Evolutionary conservation across 2,329 filamentous ascomycete genomes (phyloP), one percentile per base, ranked within the genome.

Genomic region (Trichoderma sp.): DNA sequence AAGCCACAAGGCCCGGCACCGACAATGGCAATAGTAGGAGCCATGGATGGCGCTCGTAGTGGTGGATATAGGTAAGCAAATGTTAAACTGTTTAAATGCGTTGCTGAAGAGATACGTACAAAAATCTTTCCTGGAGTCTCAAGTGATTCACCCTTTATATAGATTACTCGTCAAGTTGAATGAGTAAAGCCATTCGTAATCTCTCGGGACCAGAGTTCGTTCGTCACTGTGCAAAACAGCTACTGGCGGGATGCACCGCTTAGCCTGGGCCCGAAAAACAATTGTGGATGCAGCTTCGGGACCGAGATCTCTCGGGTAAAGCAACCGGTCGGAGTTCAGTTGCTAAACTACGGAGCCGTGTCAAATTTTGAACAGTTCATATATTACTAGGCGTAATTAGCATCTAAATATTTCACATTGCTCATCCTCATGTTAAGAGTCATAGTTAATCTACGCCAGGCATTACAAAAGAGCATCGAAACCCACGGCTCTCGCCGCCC

Each of bases 1-100:
- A 77, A 55, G 2, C 76, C 76, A 30, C 72, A 80, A 9, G 84
- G 85, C 6, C 85, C 85, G 43, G 82, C 85, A 53, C 85, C 85
- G 55, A 87, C 78, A 65, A 87, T 85, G 69, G 84, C 85, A 72
- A 86, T 83, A 32, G 28, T 62, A 70, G 75, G 65, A 23, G 53
- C 3, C 65, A 68, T 68, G 26, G 2, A 43, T 39, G 39, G 20
- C 15, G 8, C 3, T 57, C 5, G 23, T n/a, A 17, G 4, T 53
- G 6, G 30, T 17, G 9, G 7, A 28, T 39, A 32, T 4, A 12
- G 7, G 17, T 4, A 39, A 39, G 32, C 15, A 23, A 13, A 6
- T 9, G n/a, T 9, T 1, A 20, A 28, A 20, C 4, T 28, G 34
- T 17, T 17, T 17, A 17, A 11, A 11, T 20, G 13, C 9, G 34